Evolutionary conservation across 2,329 filamentous ascomycete species (phyloP).

Genomic region (Delphinella strobiligena): DNA sequence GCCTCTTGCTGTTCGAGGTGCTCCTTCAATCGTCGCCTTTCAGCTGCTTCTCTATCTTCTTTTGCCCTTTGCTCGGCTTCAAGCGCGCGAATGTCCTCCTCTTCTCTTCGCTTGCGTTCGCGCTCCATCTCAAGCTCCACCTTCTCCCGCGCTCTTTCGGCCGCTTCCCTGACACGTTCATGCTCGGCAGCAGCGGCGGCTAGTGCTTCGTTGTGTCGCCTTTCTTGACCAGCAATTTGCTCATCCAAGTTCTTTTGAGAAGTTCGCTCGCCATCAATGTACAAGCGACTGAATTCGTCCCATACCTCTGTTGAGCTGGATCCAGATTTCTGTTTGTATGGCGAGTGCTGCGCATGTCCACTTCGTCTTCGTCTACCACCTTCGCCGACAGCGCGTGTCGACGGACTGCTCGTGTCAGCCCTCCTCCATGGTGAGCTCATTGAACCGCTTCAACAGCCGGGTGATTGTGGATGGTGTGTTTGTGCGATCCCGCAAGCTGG

Average conservation of each 20-base stretch:
- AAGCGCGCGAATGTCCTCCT: constrained; percentile 24
- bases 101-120: constrained; percentile 20
- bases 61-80: constrained; percentile 32
- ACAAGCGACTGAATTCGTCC: constrained; percentile 31
- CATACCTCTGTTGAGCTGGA: constrained; percentile 17
- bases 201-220: constrained; percentile 53
- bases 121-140: constrained; percentile 32
- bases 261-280: constrained; percentile 28
- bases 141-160: constrained; percentile 41
- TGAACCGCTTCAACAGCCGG: background rate
- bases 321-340: constrained; percentile 5
- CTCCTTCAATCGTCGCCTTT: constrained; percentile 22
- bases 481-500: too few relatives aligned
- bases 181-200: constrained; percentile 54
- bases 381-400: background rate
- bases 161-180: constrained; percentile 47
- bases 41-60: constrained; percentile 28
- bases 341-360: constrained; percentile 7
- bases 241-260: constrained; percentile 50
- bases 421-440: constrained; percentile 4
- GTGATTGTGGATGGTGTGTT: too few relatives aligned
- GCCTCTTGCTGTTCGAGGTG: constrained; percentile 14
- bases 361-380: background rate
- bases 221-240: constrained; percentile 49
- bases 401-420: constrained; percentile 4